phyloP scores from a whole-genome alignment of 202 grass and related monocot species.

The Schoenoplectus tabernaemontani region DNA sequence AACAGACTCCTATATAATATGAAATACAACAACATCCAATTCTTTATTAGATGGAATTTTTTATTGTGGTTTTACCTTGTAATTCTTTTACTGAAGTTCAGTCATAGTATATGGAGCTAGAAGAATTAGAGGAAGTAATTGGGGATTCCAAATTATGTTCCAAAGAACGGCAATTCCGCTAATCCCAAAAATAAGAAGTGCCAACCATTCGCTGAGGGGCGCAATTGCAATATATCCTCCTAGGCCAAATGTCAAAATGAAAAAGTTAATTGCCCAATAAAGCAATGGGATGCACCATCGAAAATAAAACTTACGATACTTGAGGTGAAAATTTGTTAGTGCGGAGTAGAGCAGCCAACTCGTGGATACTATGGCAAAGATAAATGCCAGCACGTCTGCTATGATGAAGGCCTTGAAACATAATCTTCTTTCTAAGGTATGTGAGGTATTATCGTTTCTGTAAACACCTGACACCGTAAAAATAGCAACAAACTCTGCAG shows the following conservation, averaged over 20 bases:
- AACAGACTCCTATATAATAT: background rate
- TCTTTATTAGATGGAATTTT: background rate
- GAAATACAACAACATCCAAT: background rate
- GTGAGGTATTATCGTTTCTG: constrained; percentile 32
- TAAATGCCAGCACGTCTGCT: constrained; percentile 45
- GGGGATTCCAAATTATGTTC: background rate
- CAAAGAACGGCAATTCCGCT: background rate
- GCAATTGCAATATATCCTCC: background rate
- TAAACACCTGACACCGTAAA: constrained; percentile 49
- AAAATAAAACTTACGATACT: constrained; percentile 40
- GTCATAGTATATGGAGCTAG: background rate
- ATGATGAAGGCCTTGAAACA: constrained; percentile 61
- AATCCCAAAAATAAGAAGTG: background rate
- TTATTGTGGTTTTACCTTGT: background rate
- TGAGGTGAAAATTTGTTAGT: constrained; percentile 27
- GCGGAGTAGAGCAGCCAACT: constrained; percentile 45
- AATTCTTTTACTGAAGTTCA: background rate
- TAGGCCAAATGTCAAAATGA: background rate
- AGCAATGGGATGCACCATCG: background rate
- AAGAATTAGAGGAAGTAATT: background rate
- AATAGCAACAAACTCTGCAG: constrained; percentile 47
- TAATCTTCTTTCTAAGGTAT: constrained; percentile 35
- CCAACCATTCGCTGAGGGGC: background rate
- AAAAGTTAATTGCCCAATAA: background rate
- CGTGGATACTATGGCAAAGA: constrained; percentile 46